Base-by-base conservation (phyloP, 495 filamentous ascomycete genomes). In the Bacidia rubella region DNA sequence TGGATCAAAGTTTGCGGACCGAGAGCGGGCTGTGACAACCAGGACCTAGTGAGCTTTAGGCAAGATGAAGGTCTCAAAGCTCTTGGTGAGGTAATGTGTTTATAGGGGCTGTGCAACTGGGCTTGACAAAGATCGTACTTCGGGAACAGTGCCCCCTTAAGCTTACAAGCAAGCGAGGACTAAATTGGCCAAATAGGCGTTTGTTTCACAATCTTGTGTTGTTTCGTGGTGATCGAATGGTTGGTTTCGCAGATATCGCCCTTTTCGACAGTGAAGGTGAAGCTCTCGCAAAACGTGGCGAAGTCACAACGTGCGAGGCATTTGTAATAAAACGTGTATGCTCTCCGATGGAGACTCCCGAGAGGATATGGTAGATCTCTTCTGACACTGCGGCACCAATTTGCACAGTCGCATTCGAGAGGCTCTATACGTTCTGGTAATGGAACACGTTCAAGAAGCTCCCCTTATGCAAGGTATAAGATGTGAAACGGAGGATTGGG, bases 141-240 rank as follows among this genome's bases (percentile, higher is more conserved):
- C 43, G 27, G 22, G 44, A 50, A 42, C 58, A 60, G 55, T 60
- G 58, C 58, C 58, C 44, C 55, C 10, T 52, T 51, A 39, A 26
- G 17, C 43, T 47, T 38, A 41, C 24, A 54, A 22, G 49, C 56
- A 46, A 46, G 29, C 29, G 29, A 56, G 21, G 5, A 21, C 2
- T 10, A 5, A 25, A 4, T 47, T 20, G 11, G 17, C 24, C 22
- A 24, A 49, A 51, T 43, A 17, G 22, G 55, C 58, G 58, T 52
- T 53, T 57, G 58, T 60, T 57, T 57, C 57, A 54, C 39, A 20
- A 44, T 44, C 7, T 5, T 9, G 15, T 44, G 12, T 22, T 44
- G 41, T 44, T 22, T 44, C 41, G 41, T 44, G 41, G 15, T 9
- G 12, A 9, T 44, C 9, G 17, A 17, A 9, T 44, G 41, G 17